A percentile compares a stretch with the other conserved stretches of the same genome.
These are phyloP conservation scores for Oryza glaberrima DNA, from an alignment of 176 grass and related monocot genomes.

Conservation along the genomic window DNA sequence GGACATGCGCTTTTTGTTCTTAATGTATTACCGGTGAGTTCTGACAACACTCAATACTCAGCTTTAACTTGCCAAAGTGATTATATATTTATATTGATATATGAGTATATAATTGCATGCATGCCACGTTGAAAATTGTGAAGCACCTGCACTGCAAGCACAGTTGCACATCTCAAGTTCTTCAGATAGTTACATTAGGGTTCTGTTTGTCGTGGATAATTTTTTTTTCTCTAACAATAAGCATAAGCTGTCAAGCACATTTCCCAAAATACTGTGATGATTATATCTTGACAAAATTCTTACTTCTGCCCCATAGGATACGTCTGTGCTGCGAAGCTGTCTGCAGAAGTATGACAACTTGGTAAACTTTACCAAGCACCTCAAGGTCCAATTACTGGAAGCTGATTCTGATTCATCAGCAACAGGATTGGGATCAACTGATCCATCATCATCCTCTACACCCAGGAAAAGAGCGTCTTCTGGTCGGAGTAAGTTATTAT, in stretches of 20 bases:
- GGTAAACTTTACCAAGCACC: slow-evolving; percentile 63
- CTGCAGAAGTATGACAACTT: slow-evolving; percentile 78
- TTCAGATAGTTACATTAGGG: slow-evolving; percentile 7
- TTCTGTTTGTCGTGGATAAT: slow-evolving; percentile 7
- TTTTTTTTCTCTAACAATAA: slow-evolving; percentile 10
- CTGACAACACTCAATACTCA: background rate
- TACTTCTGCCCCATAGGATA: slow-evolving; percentile 59
- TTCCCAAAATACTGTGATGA: background rate
- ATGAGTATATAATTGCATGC: background rate
- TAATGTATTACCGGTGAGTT: slow-evolving; percentile 75
- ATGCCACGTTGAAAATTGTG: background rate
- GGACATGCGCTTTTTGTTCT: slow-evolving; percentile 91
- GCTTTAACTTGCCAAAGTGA: background rate
- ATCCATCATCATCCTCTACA: slow-evolving; percentile 52
- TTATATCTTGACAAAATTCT: slow-evolving; percentile 36
- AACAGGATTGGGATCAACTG: slow-evolving; percentile 44
- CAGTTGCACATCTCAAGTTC: background rate
- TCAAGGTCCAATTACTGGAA: slow-evolving; percentile 61
- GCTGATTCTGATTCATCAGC: slow-evolving; percentile 40
- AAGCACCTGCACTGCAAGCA: slow-evolving; percentile 18
- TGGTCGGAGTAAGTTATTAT: slow-evolving; percentile 53
- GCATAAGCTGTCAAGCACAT: background rate
- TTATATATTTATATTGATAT: too few species aligned
- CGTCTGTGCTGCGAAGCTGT: slow-evolving; percentile 71
- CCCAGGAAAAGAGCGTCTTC: slow-evolving; percentile 71